These are phyloP conservation scores for Hemerocallis citrina DNA, from an alignment of 106 monocot species.

Conservation along the genomic window DNA sequence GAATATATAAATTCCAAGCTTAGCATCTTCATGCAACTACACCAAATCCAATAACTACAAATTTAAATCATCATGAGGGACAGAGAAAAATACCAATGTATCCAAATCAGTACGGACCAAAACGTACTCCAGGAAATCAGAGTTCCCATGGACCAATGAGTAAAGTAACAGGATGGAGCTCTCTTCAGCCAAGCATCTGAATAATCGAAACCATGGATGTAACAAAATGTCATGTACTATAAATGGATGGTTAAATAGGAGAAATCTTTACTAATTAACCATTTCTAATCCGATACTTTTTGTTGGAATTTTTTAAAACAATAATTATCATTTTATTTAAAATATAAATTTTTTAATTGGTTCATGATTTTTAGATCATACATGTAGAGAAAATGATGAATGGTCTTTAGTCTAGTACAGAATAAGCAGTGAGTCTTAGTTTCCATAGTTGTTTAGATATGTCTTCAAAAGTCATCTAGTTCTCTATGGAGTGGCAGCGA, in stretches of 20 bases:
- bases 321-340: no score
- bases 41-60: neutral
- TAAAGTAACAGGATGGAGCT: constrained; percentile 73
- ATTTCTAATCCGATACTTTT: neutral
- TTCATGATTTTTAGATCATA: no score
- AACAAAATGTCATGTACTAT: neutral
- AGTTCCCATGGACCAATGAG: constrained; percentile 88
- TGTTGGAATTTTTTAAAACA: no score
- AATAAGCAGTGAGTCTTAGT: no score
- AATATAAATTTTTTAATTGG: no score
- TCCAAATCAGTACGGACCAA: constrained; percentile 98
- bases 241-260: neutral
- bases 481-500: no score
- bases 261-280: neutral
- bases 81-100: constrained; percentile 59
- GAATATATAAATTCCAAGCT: neutral
- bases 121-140: constrained; percentile 88
- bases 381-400: no score
- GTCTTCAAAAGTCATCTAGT: no score
- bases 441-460: no score
- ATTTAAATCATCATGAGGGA: neutral
- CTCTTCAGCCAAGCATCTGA: constrained; percentile 78
- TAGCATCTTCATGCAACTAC: neutral
- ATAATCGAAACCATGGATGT: constrained; percentile 1
- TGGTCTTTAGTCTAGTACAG: no score